Conservation (phyloP, 2,329 filamentous ascomycete genomes). For the Microdochium bolleyi region DNA sequence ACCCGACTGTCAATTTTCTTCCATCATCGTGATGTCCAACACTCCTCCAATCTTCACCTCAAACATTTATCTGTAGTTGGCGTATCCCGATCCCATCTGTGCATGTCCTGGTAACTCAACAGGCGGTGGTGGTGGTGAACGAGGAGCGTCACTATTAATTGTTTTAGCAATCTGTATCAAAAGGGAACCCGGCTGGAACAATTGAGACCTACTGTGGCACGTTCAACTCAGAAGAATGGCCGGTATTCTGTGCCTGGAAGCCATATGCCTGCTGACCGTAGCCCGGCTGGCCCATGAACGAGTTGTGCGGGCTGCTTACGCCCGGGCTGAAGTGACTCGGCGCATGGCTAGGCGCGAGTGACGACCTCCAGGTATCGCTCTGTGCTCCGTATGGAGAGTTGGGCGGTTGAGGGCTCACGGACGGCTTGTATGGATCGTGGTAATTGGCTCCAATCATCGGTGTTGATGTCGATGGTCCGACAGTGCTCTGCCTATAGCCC, state of each 20-base stretch:
- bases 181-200: neutral
- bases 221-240: neutral
- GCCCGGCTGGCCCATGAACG: slow-evolving; percentile 9
- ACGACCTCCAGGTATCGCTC: slow-evolving; percentile 6
- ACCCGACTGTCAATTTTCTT: no score
- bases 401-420: slow-evolving; percentile 7
- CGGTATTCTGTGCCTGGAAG: slow-evolving; percentile 1
- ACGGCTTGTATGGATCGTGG: slow-evolving; percentile 2
- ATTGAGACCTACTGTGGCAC: neutral
- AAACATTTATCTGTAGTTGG: neutral
- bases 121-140: neutral
- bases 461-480: slow-evolving; percentile 7
- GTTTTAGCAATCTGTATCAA: neutral
- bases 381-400: slow-evolving; percentile 5
- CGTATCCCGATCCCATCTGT: neutral
- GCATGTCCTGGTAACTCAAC: neutral
- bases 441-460: slow-evolving; percentile 19
- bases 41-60: no score
- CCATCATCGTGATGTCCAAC: no score
- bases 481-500: slow-evolving; percentile 20
- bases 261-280: slow-evolving; percentile 3
- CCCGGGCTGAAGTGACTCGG: slow-evolving; percentile 1
- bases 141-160: neutral
- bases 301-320: slow-evolving; percentile 9
- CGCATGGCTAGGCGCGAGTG: neutral